phyloP scores from a whole-genome alignment of 768 basidiomycete genomes.

The Mycena maculata region DNA sequence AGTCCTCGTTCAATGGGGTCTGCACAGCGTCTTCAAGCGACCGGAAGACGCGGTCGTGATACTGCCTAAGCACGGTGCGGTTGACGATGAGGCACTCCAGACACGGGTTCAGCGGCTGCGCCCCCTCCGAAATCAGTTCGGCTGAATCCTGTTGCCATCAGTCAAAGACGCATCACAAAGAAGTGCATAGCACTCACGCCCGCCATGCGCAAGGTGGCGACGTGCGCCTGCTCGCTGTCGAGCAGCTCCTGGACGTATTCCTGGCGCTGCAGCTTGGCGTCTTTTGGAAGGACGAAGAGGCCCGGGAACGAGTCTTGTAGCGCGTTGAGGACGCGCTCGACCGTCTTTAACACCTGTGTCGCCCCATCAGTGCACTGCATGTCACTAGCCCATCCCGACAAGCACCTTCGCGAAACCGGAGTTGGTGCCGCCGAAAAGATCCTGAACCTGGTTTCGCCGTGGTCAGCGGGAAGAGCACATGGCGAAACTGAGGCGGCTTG shows the following conservation, averaged over 20 bases:
- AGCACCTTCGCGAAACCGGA: constrained; percentile 51
- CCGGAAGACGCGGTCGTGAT: constrained; percentile 37
- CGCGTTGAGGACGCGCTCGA: constrained; percentile 47
- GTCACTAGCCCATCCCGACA: neutral
- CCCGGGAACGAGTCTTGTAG: constrained; percentile 52
- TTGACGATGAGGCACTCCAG: constrained; percentile 40
- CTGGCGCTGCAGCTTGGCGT: constrained; percentile 38
- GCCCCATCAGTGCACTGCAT: neutral
- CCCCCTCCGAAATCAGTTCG: constrained; percentile 41
- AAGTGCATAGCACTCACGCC: constrained; percentile 39
- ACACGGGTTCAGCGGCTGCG: constrained; percentile 30
- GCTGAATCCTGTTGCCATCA: constrained; percentile 44
- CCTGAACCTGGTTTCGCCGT: constrained; percentile 38
- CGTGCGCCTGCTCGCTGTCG: constrained; percentile 48
- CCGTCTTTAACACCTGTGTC: constrained; percentile 48
- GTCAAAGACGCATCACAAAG: neutral
- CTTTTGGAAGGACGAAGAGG: constrained; percentile 45
- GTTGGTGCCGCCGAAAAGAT: constrained; percentile 47
- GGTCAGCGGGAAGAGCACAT: too few species aligned
- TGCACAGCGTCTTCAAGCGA: constrained; percentile 26
- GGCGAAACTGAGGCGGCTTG: neutral
- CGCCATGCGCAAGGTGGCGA: constrained; percentile 41
- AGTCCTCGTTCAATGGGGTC: constrained; percentile 22
- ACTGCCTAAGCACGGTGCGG: constrained; percentile 34
- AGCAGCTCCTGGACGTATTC: constrained; percentile 46